phyloP scores from a whole-genome alignment of 208 protist species.

The Trichomonas tenax region DNA sequence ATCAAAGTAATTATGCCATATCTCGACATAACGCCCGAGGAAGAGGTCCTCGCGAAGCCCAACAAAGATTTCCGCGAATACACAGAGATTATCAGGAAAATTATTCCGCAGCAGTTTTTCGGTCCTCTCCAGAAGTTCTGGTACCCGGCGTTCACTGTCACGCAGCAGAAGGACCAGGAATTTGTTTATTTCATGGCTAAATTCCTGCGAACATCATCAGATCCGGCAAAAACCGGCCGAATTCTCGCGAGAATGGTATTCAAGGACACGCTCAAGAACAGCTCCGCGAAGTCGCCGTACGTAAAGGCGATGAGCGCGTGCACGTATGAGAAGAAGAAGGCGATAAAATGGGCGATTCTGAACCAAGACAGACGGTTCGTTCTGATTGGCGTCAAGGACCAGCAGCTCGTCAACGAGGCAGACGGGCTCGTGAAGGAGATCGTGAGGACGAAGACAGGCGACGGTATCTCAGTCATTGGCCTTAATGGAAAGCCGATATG shows the following conservation, averaged over 20 bases:
- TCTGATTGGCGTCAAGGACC: background rate
- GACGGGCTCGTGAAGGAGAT: background rate
- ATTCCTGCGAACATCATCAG: background rate
- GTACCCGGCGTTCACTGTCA: background rate
- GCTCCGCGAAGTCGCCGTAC: background rate
- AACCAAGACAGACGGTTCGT: background rate
- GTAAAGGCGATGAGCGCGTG: background rate
- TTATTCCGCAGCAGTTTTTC: background rate
- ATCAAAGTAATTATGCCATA: background rate
- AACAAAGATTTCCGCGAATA: background rate
- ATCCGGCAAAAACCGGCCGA: background rate
- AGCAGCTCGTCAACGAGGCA: background rate
- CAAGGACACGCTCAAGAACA: background rate
- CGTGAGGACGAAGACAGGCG: background rate
- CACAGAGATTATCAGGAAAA: background rate
- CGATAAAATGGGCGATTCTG: background rate
- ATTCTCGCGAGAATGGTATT: background rate
- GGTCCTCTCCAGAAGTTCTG: background rate
- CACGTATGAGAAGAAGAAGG: background rate
- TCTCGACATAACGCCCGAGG: background rate
- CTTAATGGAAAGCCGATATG: background rate
- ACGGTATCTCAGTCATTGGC: background rate
- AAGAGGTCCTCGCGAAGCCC: background rate
- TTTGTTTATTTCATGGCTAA: background rate
- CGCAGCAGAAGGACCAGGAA: background rate